These are phyloP conservation scores for Acacia concinna DNA, from an alignment of 331 rosid species.

Conservation along the genomic window DNA sequence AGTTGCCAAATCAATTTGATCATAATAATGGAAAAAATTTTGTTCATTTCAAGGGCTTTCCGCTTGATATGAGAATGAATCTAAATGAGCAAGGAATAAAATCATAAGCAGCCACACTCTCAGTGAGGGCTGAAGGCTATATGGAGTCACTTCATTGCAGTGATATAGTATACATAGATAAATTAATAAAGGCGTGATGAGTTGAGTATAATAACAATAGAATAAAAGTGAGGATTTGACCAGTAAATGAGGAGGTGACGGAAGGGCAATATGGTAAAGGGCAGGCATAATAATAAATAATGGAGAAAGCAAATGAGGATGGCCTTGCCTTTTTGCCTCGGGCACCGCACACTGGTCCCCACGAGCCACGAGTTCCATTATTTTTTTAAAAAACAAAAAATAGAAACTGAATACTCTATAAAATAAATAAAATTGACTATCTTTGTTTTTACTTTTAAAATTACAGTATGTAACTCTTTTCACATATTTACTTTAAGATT, in stretches of 20 bases:
- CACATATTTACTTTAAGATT: too few species aligned
- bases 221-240: neutral
- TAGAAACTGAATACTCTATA: neutral
- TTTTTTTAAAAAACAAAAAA: too few species aligned
- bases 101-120: neutral
- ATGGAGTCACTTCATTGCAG: neutral
- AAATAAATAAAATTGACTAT: too few species aligned
- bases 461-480: too few species aligned
- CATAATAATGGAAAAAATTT: too few species aligned
- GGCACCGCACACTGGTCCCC: neutral
- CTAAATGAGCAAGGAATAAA: neutral
- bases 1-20: neutral
- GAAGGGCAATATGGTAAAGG: neutral
- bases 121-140: neutral
- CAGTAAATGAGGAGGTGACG: neutral
- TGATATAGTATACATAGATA: neutral
- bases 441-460: too few species aligned
- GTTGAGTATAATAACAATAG: neutral
- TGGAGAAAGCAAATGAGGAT: neutral
- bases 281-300: neutral
- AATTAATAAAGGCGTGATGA: neutral
- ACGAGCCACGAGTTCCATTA: neutral
- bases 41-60: neutral
- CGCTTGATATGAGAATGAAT: neutral
- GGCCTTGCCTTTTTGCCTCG: neutral